These are phyloP conservation scores for Fusarium devonianum DNA, from an alignment of 2,329 filamentous ascomycete genomes.

Conservation along the genomic window DNA sequence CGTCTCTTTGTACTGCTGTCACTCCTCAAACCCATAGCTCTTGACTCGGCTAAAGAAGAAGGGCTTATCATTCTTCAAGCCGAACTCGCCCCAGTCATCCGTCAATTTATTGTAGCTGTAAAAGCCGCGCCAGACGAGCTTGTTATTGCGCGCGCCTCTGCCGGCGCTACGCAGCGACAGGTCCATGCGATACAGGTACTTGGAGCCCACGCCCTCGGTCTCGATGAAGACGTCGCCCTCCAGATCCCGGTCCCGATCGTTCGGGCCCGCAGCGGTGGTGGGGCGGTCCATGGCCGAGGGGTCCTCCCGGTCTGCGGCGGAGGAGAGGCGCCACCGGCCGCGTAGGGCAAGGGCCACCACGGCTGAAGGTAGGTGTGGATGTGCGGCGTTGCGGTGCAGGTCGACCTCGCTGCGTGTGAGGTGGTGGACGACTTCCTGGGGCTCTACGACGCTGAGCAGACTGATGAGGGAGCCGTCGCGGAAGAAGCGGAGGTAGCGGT, in stretches of 20 bases:
- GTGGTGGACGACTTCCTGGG: constrained; percentile 85
- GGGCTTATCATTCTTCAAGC: constrained; percentile 67
- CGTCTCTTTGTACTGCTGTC: neutral
- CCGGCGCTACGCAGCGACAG: constrained; percentile 72
- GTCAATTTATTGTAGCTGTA: constrained; percentile 91
- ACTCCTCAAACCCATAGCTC: constrained; percentile 63
- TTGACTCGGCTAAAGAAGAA: constrained; percentile 73
- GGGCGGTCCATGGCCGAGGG: constrained; percentile 24
- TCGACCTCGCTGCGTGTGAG: constrained; percentile 74
- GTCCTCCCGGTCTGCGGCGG: constrained; percentile 44
- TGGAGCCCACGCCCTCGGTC: constrained; percentile 79
- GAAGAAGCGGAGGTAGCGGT: constrained; percentile 94
- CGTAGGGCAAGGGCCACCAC: constrained; percentile 75
- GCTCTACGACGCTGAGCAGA: constrained; percentile 81
- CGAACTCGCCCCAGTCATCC: constrained; percentile 89
- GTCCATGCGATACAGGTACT: constrained; percentile 88
- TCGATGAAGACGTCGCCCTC: constrained; percentile 82
- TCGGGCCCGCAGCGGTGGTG: neutral
- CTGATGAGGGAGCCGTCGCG: constrained; percentile 85
- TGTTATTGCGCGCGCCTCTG: constrained; percentile 77
- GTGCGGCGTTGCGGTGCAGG: constrained; percentile 48
- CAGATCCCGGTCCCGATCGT: constrained; percentile 38
- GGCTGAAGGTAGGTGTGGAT: constrained; percentile 48
- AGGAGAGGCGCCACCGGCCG: constrained; percentile 60
- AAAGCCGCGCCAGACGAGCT: constrained; percentile 86